Conservation (phyloP, 345 rosid genomes). For the Boechera stricta region DNA sequence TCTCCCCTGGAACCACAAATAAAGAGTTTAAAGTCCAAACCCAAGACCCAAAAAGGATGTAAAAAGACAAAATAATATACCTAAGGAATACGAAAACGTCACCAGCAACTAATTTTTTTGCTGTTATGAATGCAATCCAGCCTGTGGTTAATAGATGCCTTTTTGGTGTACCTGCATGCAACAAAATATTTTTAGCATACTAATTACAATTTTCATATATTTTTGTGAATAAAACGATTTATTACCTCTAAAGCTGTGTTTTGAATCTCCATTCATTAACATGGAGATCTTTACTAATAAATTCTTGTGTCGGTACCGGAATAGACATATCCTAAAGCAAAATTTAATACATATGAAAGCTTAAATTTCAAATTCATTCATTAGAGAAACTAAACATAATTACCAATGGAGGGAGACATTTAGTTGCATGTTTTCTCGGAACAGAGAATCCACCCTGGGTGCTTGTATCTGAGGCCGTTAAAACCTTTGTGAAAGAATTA, state of each 20-base stretch:
- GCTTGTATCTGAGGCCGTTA: neutral
- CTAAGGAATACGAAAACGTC: neutral
- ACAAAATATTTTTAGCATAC: neutral
- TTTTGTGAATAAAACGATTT: neutral
- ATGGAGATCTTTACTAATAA: constrained; percentile 61
- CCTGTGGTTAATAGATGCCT: neutral
- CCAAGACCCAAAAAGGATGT: neutral
- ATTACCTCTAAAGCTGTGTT: constrained; percentile 61
- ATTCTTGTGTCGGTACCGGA: constrained; percentile 48
- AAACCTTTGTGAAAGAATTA: neutral
- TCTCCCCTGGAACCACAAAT: neutral
- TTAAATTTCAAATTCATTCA: neutral
- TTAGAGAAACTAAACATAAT: neutral
- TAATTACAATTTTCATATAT: constrained; percentile 30
- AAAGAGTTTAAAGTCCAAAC: neutral
- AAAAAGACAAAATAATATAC: neutral
- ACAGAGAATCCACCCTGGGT: constrained; percentile 63
- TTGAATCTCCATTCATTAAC: constrained; percentile 59
- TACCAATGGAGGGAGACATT: constrained; percentile 71
- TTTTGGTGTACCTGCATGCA: too few species aligned
- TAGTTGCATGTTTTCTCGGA: constrained; percentile 55
- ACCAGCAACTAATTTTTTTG: neutral
- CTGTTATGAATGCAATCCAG: neutral
- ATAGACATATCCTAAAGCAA: constrained; percentile 55
- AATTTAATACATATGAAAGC: constrained; percentile 2